Base-by-base conservation (phyloP, 2,329 filamentous ascomycete species). In the Mycogone perniciosa region DNA sequence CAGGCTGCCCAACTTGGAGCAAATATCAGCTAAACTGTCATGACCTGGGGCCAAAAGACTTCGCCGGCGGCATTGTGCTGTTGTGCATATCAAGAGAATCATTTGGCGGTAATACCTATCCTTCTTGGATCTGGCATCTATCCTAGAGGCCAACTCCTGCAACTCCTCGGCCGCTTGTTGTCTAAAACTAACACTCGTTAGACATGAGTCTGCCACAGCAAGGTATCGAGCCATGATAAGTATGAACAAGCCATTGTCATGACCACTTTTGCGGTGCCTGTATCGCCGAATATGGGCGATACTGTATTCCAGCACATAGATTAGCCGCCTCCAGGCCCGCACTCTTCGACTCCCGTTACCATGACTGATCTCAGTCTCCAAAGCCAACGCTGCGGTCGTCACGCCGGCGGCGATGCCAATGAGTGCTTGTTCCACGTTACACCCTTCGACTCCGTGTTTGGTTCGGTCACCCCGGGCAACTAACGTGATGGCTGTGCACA, bases 31-130 rank as follows among this genome's bases (percentile, higher is more conserved):
- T 30, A 75, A 62, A 48, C 74, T 65, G 31, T 62, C 61, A 44
- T 66, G 65, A 30, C 67, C 62, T 11, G 71, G 62, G 42, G 71
- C 62, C 30, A 66, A 62, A 13, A 69, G 66, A 26, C 67, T 65
- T 51, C 73, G 72, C 11, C 73, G 69, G 55, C 74, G 77, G 56
- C 67, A 74, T 31, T 74, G 71, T 2, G 76, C 72, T 8, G 79
- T 62, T 6, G 70, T 72, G 51, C 71, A 72, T 31, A 74, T 59
- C 35, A 81, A 65, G 1, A 63, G 58, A 5, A 71, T 60, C 0
- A 69, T 57, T 33, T 65, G 61, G 5, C 50, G 59, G 49, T 66
- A 65, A 37, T 60, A 57, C 34, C 46, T 13, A 33, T 43, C 44
- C 5, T 50, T 46, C 40, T 58, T 55, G 10, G 53, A 48, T 31